Conservation (phyloP, 176 grass and related monocot genomes). For the Avena eriantha region DNA sequence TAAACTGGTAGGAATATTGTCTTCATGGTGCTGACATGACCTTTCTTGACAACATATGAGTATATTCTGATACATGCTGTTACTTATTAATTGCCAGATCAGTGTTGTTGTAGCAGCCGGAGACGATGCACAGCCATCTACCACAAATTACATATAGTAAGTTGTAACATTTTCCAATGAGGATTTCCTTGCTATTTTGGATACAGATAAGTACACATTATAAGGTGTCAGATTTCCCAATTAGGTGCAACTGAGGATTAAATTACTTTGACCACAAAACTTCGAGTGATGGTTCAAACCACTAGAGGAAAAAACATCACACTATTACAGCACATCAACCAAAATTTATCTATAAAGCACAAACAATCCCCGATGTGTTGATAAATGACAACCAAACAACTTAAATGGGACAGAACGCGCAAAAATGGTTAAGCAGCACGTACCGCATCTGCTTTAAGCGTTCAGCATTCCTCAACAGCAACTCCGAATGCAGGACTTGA, state of each 20-base stretch:
- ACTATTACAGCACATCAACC: background rate
- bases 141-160: slow-evolving; percentile 14
- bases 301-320: background rate
- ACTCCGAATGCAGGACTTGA: slow-evolving; percentile 47
- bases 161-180: background rate
- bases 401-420: background rate
- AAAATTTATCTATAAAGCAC: background rate
- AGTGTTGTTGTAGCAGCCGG: background rate
- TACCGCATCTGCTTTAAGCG: slow-evolving; percentile 53
- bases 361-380: background rate
- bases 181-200: background rate
- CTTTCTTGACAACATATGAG: background rate
- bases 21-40: background rate
- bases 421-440: slow-evolving; percentile 14
- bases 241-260: background rate
- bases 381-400: background rate
- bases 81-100: background rate
- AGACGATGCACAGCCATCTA: background rate
- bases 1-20: background rate
- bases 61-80: background rate
- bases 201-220: slow-evolving; percentile 19
- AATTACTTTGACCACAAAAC: background rate
- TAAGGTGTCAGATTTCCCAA: slow-evolving; percentile 24
- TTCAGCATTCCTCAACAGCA: slow-evolving; percentile 45
- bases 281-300: background rate